Conservation (phyloP, 306 rosid species). For the Castanopsis chinensis region DNA sequence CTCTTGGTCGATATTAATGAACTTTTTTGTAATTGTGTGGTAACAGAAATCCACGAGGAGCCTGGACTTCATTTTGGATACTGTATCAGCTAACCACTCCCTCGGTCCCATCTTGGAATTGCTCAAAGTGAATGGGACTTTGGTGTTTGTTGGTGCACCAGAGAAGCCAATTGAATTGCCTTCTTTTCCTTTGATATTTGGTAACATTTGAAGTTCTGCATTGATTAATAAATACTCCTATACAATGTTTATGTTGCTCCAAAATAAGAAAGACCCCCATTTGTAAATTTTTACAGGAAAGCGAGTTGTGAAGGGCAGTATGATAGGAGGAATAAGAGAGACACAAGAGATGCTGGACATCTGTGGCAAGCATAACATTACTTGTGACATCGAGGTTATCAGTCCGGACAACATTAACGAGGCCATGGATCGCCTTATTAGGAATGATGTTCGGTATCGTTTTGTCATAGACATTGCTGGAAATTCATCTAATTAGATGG, state of each 20-base stretch:
- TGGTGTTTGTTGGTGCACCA: constrained; percentile 67
- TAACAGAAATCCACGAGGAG: constrained; percentile 34
- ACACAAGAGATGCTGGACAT: constrained; percentile 68
- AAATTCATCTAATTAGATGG: not conserved
- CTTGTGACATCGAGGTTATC: constrained; percentile 58
- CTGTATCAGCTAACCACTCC: constrained; percentile 57
- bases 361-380: constrained; percentile 60
- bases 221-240: not conserved
- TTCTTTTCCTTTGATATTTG: constrained; percentile 65
- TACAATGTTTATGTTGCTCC: not conserved
- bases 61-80: constrained; percentile 60
- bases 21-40: not conserved
- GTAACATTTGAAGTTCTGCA: constrained; percentile 21
- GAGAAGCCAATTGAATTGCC: constrained; percentile 58
- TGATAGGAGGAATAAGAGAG: constrained; percentile 72
- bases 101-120: constrained; percentile 50
- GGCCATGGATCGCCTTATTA: constrained; percentile 49
- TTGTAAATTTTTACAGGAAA: constrained; percentile 36
- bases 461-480: constrained; percentile 62
- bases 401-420: constrained; percentile 42
- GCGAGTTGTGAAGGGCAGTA: constrained; percentile 65
- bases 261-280: not conserved
- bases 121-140: constrained; percentile 64
- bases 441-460: constrained; percentile 64
- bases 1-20: not conserved